Base-by-base conservation (phyloP, 2,329 filamentous ascomycete species). In the Clonostachys rhizophaga region DNA sequence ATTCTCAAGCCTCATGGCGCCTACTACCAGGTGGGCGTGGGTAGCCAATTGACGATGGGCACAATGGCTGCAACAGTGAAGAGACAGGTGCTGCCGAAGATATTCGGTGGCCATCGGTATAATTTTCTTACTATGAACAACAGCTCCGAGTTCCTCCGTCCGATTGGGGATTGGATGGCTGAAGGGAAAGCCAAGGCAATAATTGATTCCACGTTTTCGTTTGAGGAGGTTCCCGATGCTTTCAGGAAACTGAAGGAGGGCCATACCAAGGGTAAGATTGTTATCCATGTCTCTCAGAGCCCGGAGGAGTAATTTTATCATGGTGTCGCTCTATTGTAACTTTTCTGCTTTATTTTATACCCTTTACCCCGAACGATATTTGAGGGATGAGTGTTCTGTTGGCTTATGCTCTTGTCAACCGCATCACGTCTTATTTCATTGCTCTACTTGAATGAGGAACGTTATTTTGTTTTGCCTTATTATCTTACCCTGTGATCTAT, bases 261-360 rank as follows among this genome's bases (percentile, higher is more conserved):
- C 0, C 70, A 78, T n/a, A 69, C 76, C 5, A 75, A 66, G 45
- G 84, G 84, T 0, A 87, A 87, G 67, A 66, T 87, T 54, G 67
- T 86, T 36, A 54, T 70, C 16, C 24, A 39, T 12, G 43, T 49
- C 24, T 30, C 24, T 10, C 24, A 9, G 24, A 30, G 9, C 8
- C 24, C 24, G 9, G 24, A 30, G 24, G 24, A 30, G 9, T 30
- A 30, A 10, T 30, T 30, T 30, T 10, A 5, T 10, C 9, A 30
- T 30, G 24, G 24, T 30, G 24, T 30, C 24, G 24, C 9, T 10
- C 3, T 30, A 1, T 30, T 10, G 8, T 10, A 10, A 30, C 9
- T 8, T 30, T 30, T 30, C 7, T 30, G 9, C 24, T 30, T 30
- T 30, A 10, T 10, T 30, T 30, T 30, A 30, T 30, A 30, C 24